Evolutionary conservation across 352 stramenopile species (phyloP).

Genomic region (Globisporangium echinulatum): DNA sequence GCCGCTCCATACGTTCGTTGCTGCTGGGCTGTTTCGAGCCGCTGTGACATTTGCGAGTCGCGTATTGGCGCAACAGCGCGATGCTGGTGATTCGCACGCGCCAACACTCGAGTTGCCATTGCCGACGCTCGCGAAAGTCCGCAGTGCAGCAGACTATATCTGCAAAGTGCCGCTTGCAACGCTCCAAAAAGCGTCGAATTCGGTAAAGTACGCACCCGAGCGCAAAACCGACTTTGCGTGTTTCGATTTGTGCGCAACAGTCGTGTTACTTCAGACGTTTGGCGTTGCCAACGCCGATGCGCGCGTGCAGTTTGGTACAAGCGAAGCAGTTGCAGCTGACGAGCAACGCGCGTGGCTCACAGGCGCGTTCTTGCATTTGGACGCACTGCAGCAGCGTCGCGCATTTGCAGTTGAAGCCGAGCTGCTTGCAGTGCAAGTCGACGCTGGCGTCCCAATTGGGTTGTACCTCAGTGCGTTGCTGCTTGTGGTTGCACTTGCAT

Average conservation of each 20-base stretch:
- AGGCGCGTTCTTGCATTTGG: slow-evolving; percentile 59
- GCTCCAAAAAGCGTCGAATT: slow-evolving; percentile 2
- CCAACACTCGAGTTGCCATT: slow-evolving; percentile 34
- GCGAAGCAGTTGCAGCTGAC: slow-evolving; percentile 10
- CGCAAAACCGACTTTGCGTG: slow-evolving; percentile 23
- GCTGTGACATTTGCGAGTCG: slow-evolving; percentile 20
- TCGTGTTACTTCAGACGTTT: slow-evolving; percentile 56
- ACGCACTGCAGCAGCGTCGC: slow-evolving; percentile 47
- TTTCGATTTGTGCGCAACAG: slow-evolving; percentile 53
- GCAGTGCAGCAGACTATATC: slow-evolving; percentile 25
- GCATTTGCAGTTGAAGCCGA: slow-evolving; percentile 24
- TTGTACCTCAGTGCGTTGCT: slow-evolving; percentile 62
- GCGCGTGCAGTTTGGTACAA: slow-evolving; percentile 35
- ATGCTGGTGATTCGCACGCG: neutral
- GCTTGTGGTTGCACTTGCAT: slow-evolving; percentile 37
- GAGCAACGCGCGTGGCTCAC: slow-evolving; percentile 53
- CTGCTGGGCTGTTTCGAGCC: slow-evolving; percentile 27
- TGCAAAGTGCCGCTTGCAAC: slow-evolving; percentile 21
- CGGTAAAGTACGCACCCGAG: slow-evolving; percentile 12
- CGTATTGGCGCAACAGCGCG: slow-evolving; percentile 21
- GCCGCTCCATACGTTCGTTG: slow-evolving; percentile 35
- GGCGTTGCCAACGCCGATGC: slow-evolving; percentile 42
- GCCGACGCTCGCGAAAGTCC: slow-evolving; percentile 31
- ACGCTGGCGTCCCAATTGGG: slow-evolving; percentile 59
- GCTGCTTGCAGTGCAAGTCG: slow-evolving; percentile 53